phyloP scores from a whole-genome alignment of 306 rosid genomes.

The Cajanus cajan region DNA sequence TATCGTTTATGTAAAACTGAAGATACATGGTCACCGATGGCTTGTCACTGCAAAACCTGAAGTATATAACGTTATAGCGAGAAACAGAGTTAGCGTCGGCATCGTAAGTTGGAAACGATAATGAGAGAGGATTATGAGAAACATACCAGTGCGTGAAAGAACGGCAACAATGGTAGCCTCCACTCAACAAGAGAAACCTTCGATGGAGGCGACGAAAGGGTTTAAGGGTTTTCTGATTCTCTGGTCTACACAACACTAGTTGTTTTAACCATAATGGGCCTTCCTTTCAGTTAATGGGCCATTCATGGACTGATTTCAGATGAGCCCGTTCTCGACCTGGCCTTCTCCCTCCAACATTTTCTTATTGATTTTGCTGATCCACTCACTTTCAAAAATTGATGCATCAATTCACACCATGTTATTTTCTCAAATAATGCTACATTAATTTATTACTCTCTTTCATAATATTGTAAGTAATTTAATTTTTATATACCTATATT shows the following conservation, averaged over 20 bases:
- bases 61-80: neutral
- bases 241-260: neutral
- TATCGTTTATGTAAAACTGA: slow-evolving; percentile 76
- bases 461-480: no score
- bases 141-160: neutral
- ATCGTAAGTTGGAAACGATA: neutral
- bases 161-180: neutral
- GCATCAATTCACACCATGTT: no score
- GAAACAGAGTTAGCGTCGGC: neutral
- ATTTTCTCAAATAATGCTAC: no score
- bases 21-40: slow-evolving; percentile 61
- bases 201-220: neutral
- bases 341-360: no score
- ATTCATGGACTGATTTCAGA: neutral
- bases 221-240: neutral
- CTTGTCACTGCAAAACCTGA: slow-evolving; percentile 22
- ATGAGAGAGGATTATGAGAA: neutral
- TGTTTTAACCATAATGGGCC: neutral
- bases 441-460: no score
- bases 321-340: no score
- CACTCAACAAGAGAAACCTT: no score
- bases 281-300: neutral
- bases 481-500: no score
- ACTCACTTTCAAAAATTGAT: no score
- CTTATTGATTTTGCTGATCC: no score